Evolutionary conservation across 129 eudicot species (phyloP).

Genomic region (Mikania micrantha): DNA sequence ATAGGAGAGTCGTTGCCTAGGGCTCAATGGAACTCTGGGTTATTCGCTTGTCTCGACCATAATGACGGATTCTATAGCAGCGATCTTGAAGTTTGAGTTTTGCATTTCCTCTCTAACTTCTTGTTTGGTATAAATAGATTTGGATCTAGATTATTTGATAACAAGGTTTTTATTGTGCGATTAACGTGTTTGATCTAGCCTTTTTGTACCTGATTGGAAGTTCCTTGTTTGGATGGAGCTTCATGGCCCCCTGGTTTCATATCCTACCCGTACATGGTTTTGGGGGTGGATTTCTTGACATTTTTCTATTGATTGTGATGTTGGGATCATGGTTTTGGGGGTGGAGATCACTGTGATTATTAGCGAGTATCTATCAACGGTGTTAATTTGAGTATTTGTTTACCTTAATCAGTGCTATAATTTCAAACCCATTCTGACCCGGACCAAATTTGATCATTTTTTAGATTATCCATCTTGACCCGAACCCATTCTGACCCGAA

Average conservation of each 20-base stretch:
- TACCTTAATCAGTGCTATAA: too few relatives aligned
- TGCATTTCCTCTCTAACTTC: background rate
- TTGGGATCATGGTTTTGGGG: too few relatives aligned
- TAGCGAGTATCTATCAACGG: too few relatives aligned
- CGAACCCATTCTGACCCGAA: too few relatives aligned
- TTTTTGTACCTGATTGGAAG: conserved; percentile 59
- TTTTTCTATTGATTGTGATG: too few relatives aligned
- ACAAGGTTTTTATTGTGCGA: conserved; percentile 1
- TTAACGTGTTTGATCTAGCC: background rate
- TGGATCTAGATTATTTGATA: background rate
- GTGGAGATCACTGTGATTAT: too few relatives aligned
- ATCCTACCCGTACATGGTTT: conserved; percentile 71
- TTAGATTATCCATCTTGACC: too few relatives aligned
- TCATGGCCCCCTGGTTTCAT: conserved; percentile 90
- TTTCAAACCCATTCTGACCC: too few relatives aligned
- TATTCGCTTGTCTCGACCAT: conserved; percentile 69
- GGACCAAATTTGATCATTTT: too few relatives aligned
- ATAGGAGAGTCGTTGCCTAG: conserved; percentile 51
- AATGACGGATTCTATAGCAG: conserved; percentile 82
- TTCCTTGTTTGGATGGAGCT: conserved; percentile 66
- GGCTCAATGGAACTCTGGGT: conserved; percentile 62
- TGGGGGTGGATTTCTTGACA: too few relatives aligned
- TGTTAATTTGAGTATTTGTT: too few relatives aligned
- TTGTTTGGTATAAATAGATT: background rate
- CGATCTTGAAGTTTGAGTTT: conserved; percentile 93